phyloP scores from a whole-genome alignment of 2,329 filamentous ascomycete genomes.

The Mollisiaceae sp. region DNA sequence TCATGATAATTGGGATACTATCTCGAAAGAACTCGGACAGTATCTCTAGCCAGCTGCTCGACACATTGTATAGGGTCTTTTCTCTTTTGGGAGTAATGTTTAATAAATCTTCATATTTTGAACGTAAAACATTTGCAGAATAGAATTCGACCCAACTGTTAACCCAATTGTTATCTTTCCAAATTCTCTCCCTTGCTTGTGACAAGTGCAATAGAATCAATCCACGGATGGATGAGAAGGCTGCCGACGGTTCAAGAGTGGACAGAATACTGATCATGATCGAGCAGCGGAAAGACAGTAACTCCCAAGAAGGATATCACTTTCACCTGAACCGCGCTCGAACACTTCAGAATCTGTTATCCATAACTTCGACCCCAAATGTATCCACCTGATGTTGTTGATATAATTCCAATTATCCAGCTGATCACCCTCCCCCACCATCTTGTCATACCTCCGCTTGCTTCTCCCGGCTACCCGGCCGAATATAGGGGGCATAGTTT shows the following conservation, averaged over 20 bases:
- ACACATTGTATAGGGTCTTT: slow-evolving; percentile 9
- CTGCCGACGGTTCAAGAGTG: slow-evolving; percentile 3
- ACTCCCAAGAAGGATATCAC: slow-evolving; percentile 11
- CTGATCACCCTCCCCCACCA: too few relatives aligned
- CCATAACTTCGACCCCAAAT: too few relatives aligned
- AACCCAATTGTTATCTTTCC: slow-evolving; percentile 16
- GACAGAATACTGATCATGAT: slow-evolving; percentile 9
- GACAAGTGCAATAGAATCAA: too few relatives aligned
- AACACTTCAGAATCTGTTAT: too few relatives aligned
- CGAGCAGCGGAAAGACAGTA: slow-evolving; percentile 14
- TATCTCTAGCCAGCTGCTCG: neutral
- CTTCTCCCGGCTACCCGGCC: too few relatives aligned
- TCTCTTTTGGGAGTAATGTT: slow-evolving; percentile 7
- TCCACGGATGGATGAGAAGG: too few relatives aligned
- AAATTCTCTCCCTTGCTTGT: slow-evolving; percentile 14
- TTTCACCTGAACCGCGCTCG: slow-evolving; percentile 12
- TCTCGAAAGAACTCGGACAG: neutral
- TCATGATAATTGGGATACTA: too few relatives aligned
- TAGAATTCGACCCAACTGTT: slow-evolving; percentile 13
- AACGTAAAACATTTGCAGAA: slow-evolving; percentile 14
- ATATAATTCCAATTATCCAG: too few relatives aligned
- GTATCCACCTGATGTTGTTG: too few relatives aligned
- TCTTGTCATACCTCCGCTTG: too few relatives aligned
- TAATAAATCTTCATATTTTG: slow-evolving; percentile 2
- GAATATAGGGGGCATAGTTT: too few relatives aligned